A percentile compares a stretch with the other conserved stretches of the same genome.
Conservation (phyloP, 768 basidiomycete species). For the Rhodotorula kratochvilovae region DNA sequence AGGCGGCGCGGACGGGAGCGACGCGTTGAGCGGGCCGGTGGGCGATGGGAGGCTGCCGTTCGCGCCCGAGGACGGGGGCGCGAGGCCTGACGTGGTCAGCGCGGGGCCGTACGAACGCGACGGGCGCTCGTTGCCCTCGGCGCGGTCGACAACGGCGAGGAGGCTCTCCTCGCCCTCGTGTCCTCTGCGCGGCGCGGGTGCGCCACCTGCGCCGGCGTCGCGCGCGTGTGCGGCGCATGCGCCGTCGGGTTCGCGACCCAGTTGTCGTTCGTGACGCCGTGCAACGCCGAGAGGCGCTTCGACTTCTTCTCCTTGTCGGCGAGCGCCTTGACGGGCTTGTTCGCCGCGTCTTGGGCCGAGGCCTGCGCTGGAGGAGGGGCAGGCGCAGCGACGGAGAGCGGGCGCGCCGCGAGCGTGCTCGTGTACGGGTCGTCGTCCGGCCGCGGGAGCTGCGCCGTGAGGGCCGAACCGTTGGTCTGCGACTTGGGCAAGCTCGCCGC, state of each 20-base stretch:
- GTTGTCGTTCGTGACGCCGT: slow-evolving; percentile 20
- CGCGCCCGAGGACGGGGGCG: neutral
- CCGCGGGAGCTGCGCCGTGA: slow-evolving; percentile 21
- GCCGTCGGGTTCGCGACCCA: slow-evolving; percentile 24
- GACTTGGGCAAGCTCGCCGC: slow-evolving; percentile 26
- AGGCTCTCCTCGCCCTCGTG: slow-evolving; percentile 25
- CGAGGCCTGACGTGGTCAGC: too few relatives aligned
- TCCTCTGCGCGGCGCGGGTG: neutral
- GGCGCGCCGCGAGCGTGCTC: neutral
- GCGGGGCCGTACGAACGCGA: slow-evolving; percentile 19
- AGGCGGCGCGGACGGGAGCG: neutral
- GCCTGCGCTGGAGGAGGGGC: neutral
- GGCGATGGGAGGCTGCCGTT: neutral
- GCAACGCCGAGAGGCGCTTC: slow-evolving; percentile 18
- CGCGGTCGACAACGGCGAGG: slow-evolving; percentile 29
- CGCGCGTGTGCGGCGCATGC: neutral
- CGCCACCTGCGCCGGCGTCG: too few relatives aligned
- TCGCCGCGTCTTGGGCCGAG: neutral
- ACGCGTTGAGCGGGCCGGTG: neutral
- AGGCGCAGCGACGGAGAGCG: slow-evolving; percentile 1
- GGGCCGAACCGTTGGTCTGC: neutral
- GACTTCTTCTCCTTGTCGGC: slow-evolving; percentile 25
- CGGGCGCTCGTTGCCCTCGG: slow-evolving; percentile 17
- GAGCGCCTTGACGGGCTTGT: slow-evolving; percentile 10
- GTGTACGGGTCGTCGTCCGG: slow-evolving; percentile 26